Evolutionary conservation across 495 filamentous ascomycete species (phyloP), one percentile per base, ranked within the genome.

Genomic region (Aspergillus ellipticus): DNA sequence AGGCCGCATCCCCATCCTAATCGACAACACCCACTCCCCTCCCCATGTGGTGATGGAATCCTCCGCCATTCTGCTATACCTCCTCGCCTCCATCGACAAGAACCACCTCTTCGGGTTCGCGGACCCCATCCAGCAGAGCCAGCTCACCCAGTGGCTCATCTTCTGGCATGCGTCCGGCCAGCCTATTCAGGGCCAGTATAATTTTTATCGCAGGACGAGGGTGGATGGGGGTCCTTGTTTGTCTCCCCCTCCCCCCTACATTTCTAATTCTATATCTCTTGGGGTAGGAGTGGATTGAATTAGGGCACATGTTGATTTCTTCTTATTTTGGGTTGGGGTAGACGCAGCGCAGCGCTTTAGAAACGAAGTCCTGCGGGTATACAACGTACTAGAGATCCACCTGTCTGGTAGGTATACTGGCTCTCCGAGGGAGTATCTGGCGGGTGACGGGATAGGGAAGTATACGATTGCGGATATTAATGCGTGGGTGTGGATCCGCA

Each of bases 131-230:
- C 67, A 71, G 48, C 57, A 64, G 24, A 68, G 56, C 47, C 55
- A 69, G 26, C 50, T 55, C 6, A 45, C 68, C 35, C 60, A 64
- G 43, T 64, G 61, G 61, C 53, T 71, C 4, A 69, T 72, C 61
- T 71, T 72, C 53, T 72, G 69, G 69, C 69, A 72, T 58, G 69
- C 68, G 5, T 61, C 58, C n/a, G 65, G 60, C 17, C 64, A 67
- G 7, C 68, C 66, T 3, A 70, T 60, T 19, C 57, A 62, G 45
- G 66, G 66, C 21, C 66, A 72, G 47, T 46, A 64, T 17, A 69
- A 71, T 51, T 68, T 69, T 42, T 72, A 71, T 7, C 47, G 47
- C 16, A 29, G 20, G 16, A 49, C 33, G 11, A n/a, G 15, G 15
- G 15, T 29, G 1, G 47, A 49, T 6, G 28, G 19, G 5, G 33